Conservation (phyloP, 352 stramenopile species). For the Phytophthora syringae region DNA sequence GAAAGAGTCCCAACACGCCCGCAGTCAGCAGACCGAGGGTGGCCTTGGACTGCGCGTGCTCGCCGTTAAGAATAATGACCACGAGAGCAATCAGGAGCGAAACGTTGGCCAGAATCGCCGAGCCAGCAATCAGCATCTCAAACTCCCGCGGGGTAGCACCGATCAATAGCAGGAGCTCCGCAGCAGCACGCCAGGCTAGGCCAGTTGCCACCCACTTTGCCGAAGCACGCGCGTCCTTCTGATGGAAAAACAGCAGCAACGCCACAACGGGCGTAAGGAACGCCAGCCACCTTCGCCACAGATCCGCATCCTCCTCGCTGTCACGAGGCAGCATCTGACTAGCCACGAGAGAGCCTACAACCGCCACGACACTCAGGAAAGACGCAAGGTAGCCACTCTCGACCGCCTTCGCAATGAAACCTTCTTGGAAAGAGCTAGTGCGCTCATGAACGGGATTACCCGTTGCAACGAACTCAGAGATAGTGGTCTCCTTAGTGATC, state of each 20-base stretch:
- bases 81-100: conserved; percentile 59
- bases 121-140: conserved; percentile 44
- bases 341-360: conserved; percentile 69
- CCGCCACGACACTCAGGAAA: conserved; percentile 69
- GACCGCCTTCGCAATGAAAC: conserved; percentile 56
- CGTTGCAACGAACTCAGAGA: conserved; percentile 13
- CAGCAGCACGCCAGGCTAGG: conserved; percentile 76
- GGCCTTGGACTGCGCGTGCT: conserved; percentile 61
- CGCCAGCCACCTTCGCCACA: conserved; percentile 70
- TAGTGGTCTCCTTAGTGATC: conserved; percentile 6
- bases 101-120: conserved; percentile 58
- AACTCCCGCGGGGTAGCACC: conserved; percentile 53
- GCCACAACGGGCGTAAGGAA: conserved; percentile 71
- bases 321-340: conserved; percentile 58
- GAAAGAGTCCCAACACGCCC: conserved; percentile 53
- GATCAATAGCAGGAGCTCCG: conserved; percentile 74
- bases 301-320: conserved; percentile 26
- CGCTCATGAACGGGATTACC: conserved; percentile 16
- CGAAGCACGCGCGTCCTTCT: conserved; percentile 70
- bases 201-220: conserved; percentile 86
- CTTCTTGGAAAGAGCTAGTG: conserved; percentile 10
- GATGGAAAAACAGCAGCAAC: conserved; percentile 78
- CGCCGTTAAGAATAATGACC: conserved; percentile 51
- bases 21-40: conserved; percentile 54
- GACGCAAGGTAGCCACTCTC: conserved; percentile 70